Evolutionary conservation across 2,329 filamentous ascomycete species (phyloP).

Genomic region (Penicillium sp.): DNA sequence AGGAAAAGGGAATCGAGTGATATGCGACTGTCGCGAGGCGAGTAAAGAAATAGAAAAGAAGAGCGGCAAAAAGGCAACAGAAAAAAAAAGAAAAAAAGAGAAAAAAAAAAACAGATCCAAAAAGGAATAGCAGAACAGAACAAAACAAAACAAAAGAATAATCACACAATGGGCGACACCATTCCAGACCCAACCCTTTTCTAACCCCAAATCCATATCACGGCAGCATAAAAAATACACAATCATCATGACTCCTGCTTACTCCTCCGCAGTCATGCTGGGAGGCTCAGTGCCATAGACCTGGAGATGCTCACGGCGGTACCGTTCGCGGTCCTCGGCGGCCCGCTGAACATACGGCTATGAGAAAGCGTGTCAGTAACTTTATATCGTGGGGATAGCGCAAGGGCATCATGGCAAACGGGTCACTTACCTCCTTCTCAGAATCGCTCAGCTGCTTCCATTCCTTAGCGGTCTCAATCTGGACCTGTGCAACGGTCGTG

Average conservation of each 20-base stretch:
- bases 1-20: background rate
- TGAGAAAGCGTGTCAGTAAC: background rate
- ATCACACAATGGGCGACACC: constrained; percentile 8
- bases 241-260: background rate
- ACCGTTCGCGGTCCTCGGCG: constrained; percentile 36
- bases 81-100: constrained; percentile 15
- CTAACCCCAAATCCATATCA: constrained; percentile 6
- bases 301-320: constrained; percentile 38
- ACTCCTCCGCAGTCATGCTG: background rate
- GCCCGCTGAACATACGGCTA: constrained; percentile 19
- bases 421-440: constrained; percentile 42
- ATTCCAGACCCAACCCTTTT: constrained; percentile 13
- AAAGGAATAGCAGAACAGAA: constrained; percentile 7
- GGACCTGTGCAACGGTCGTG: constrained; percentile 45
- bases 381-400: background rate
- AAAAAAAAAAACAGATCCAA: constrained; percentile 5
- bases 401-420: background rate
- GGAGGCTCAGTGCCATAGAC: constrained; percentile 39
- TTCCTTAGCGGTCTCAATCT: constrained; percentile 20
- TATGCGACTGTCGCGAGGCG: background rate
- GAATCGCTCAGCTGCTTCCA: constrained; percentile 33
- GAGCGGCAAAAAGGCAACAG: constrained; percentile 1
- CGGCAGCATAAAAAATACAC: constrained; percentile 7
- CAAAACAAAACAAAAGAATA: constrained; percentile 18
- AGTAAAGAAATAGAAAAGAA: constrained; percentile 3